A percentile compares a stretch with the other conserved stretches of the same genome.
Evolutionary conservation across 345 rosid genomes (phyloP).

Genomic region (Geranium brycei): DNA sequence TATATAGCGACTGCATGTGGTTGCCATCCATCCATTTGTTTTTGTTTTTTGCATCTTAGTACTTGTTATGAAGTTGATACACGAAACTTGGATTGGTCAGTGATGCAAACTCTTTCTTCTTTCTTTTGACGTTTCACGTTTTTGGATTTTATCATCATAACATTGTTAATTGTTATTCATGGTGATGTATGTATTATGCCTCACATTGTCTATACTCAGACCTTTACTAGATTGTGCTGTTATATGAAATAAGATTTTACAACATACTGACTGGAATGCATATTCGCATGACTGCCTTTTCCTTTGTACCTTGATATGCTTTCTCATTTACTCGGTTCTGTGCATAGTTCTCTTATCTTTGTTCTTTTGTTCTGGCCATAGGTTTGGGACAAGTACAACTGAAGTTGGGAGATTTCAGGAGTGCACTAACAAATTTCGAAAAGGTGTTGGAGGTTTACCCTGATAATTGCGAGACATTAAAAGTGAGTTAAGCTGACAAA

Average conservation of each 20-base stretch:
- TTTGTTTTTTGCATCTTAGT: neutral
- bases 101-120: no score
- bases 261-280: neutral
- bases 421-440: constrained; percentile 76
- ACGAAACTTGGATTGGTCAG: neutral
- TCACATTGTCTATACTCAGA: neutral
- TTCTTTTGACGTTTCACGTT: neutral
- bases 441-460: constrained; percentile 96
- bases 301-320: neutral
- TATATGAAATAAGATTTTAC: no score
- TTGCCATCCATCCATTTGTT: neutral
- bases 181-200: neutral
- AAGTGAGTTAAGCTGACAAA: constrained; percentile 32
- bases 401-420: constrained; percentile 71
- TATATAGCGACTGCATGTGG: neutral
- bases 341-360: neutral
- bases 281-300: no score
- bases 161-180: neutral
- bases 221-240: no score
- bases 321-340: neutral
- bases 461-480: constrained; percentile 82
- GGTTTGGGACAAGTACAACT: constrained; percentile 96
- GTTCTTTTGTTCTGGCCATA: constrained; percentile 11
- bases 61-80: neutral
- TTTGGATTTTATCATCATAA: neutral